These are phyloP conservation scores for Phanerodontia chrysosporium DNA, from an alignment of 768 basidiomycete species.

Conservation along the genomic window DNA sequence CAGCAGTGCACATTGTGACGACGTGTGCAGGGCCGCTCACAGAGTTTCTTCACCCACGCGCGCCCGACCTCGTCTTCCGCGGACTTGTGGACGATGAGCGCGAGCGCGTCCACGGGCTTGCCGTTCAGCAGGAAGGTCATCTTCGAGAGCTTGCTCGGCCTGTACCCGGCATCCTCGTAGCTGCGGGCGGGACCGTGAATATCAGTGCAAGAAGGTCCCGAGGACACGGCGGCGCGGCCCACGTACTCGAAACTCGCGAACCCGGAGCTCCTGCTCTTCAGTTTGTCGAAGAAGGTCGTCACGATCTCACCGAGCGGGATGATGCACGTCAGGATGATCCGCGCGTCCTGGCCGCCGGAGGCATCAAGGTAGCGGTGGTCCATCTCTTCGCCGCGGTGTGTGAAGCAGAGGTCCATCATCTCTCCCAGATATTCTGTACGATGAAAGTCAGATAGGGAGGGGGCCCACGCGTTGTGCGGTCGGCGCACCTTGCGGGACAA, in stretches of 20 bases:
- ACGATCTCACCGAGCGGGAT: slow-evolving; percentile 93
- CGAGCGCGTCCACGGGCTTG: slow-evolving; percentile 89
- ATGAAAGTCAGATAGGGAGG: background rate
- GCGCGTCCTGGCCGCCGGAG: slow-evolving; percentile 45
- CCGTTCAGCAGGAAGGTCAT: slow-evolving; percentile 89
- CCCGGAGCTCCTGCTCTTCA: slow-evolving; percentile 90
- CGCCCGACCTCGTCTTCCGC: slow-evolving; percentile 71
- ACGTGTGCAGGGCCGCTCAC: slow-evolving; percentile 43
- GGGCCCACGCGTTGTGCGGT: background rate
- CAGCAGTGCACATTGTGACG: background rate
- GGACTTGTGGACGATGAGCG: slow-evolving; percentile 85
- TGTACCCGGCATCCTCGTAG: slow-evolving; percentile 93
- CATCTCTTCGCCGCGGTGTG: slow-evolving; percentile 77
- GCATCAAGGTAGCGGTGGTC: slow-evolving; percentile 82
- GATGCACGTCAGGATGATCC: slow-evolving; percentile 76
- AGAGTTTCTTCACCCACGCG: slow-evolving; percentile 88
- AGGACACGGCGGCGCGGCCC: background rate
- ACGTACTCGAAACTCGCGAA: slow-evolving; percentile 90
- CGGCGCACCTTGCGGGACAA: slow-evolving; percentile 80
- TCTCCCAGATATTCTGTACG: slow-evolving; percentile 81
- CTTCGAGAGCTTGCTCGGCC: slow-evolving; percentile 78
- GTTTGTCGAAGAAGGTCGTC: slow-evolving; percentile 89
- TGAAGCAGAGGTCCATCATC: slow-evolving; percentile 93
- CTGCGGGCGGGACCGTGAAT: too few relatives aligned
- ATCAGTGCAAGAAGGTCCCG: background rate